phyloP scores from a whole-genome alignment of 495 filamentous ascomycete genomes.

The Hypomontagnella monticulosa region DNA sequence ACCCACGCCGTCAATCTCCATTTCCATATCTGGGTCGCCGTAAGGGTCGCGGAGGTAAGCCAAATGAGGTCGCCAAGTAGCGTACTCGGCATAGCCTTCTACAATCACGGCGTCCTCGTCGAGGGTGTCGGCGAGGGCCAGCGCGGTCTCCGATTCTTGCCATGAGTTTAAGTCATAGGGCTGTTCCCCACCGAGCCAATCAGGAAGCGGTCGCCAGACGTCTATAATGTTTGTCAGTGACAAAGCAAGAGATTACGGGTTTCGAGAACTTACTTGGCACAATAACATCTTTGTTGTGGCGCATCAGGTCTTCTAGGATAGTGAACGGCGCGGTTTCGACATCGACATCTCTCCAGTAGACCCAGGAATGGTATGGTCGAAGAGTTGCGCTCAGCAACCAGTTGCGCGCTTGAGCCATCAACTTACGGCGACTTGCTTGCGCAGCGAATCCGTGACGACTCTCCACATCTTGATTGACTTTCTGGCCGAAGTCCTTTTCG shows the following conservation, averaged over 20 bases:
- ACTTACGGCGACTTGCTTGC: slow-evolving; percentile 90
- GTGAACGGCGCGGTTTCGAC: slow-evolving; percentile 96
- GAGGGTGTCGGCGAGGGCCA: slow-evolving; percentile 91
- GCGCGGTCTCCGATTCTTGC: slow-evolving; percentile 98
- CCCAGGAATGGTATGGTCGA: slow-evolving; percentile 96
- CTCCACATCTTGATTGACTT: slow-evolving; percentile 97
- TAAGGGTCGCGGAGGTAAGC: slow-evolving; percentile 98
- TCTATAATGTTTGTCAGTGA: slow-evolving; percentile 62
- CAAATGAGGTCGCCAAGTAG: slow-evolving; percentile 97
- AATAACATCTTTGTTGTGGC: slow-evolving; percentile 98
- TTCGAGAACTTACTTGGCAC: slow-evolving; percentile 82
- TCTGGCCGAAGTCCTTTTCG: slow-evolving; percentile 98
- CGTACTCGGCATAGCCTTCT: slow-evolving; percentile 98
- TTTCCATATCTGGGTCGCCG: slow-evolving; percentile 98
- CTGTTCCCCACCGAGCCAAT: slow-evolving; percentile 99
- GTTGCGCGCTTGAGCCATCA: slow-evolving; percentile 98
- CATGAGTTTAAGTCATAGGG: slow-evolving; percentile 99
- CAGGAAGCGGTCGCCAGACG: slow-evolving; percentile 97
- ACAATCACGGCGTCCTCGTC: slow-evolving; percentile 99
- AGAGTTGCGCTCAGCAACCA: slow-evolving; percentile 96
- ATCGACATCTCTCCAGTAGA: slow-evolving; percentile 99
- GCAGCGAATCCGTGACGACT: slow-evolving; percentile 97
- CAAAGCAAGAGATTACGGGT: not conserved
- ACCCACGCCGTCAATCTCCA: slow-evolving; percentile 98
- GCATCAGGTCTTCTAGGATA: slow-evolving; percentile 97